These are phyloP conservation scores for Globisporangium barbulae DNA, from an alignment of 352 stramenopile genomes.

Conservation along the genomic window DNA sequence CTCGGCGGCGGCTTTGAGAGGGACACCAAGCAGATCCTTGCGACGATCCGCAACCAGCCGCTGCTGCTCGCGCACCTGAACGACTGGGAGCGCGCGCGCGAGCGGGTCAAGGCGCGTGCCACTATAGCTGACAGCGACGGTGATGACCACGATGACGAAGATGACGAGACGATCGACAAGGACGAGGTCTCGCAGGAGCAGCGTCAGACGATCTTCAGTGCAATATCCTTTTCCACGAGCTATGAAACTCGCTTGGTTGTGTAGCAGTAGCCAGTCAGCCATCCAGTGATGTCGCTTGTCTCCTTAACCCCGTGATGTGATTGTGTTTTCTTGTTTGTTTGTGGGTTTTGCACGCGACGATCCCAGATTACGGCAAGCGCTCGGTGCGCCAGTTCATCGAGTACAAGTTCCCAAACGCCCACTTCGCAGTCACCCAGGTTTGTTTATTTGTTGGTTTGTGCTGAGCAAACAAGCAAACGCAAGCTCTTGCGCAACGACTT, in stretches of 20 bases:
- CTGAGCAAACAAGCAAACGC: background rate
- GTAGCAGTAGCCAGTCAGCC: background rate
- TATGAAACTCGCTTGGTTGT: background rate
- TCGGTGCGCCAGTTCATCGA: slow-evolving; percentile 69
- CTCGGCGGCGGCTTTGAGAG: slow-evolving; percentile 69
- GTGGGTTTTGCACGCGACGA: slow-evolving; percentile 48
- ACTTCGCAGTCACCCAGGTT: slow-evolving; percentile 68
- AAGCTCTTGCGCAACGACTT: background rate
- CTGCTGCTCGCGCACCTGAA: slow-evolving; percentile 47
- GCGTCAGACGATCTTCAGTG: slow-evolving; percentile 77
- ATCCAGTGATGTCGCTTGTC: background rate
- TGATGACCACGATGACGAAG: slow-evolving; percentile 13
- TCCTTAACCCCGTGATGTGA: slow-evolving; percentile 22
- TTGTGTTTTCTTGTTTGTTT: slow-evolving; percentile 22
- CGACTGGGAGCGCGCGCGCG: slow-evolving; percentile 17
- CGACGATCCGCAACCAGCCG: slow-evolving; percentile 78
- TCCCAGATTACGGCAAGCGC: slow-evolving; percentile 74
- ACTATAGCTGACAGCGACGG: slow-evolving; percentile 2
- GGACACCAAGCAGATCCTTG: slow-evolving; percentile 79
- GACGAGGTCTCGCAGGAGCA: slow-evolving; percentile 23
- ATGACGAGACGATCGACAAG: slow-evolving; percentile 15
- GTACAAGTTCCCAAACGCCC: slow-evolving; percentile 66
- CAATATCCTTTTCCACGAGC: slow-evolving; percentile 51
- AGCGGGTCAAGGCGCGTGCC: background rate
- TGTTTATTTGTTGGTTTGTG: background rate